Conservation (phyloP, 1,139 yeast genomes). For the Yamadazyma dushanensis region DNA sequence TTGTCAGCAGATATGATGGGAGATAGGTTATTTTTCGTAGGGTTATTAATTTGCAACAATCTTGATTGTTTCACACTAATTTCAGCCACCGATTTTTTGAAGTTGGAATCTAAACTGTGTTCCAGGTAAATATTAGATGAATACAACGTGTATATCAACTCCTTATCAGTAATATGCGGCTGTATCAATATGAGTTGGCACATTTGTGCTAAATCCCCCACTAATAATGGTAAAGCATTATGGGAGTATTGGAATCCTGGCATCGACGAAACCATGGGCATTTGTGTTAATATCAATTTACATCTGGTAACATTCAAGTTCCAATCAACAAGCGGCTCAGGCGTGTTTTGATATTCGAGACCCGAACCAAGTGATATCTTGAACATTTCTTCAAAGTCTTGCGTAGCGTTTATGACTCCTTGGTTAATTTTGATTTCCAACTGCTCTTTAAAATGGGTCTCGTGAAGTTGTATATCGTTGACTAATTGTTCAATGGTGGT, state of each 20-base stretch:
- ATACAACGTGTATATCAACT: conserved; percentile 41
- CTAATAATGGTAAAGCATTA: conserved; percentile 39
- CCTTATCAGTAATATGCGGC: conserved; percentile 45
- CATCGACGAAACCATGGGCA: conserved; percentile 41
- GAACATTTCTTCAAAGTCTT: conserved; percentile 30
- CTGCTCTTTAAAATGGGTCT: conserved; percentile 28
- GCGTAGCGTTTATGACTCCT: conserved; percentile 5
- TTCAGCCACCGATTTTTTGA: conserved; percentile 52
- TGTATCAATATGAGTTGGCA: conserved; percentile 44
- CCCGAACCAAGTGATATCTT: conserved; percentile 45
- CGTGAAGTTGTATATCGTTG: conserved; percentile 45
- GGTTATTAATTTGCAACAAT: conserved; percentile 39
- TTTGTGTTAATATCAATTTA: conserved; percentile 37
- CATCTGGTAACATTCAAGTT: conserved; percentile 49
- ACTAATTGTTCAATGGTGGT: conserved; percentile 48
- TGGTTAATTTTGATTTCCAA: conserved; percentile 7
- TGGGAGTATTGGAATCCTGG: conserved; percentile 38
- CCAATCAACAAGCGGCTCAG: conserved; percentile 48
- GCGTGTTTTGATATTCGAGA: conserved; percentile 40
- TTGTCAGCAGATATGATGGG: conserved; percentile 30
- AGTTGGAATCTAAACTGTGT: conserved; percentile 44
- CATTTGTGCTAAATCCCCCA: conserved; percentile 44
- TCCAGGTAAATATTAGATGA: conserved; percentile 48
- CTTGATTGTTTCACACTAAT: conserved; percentile 53
- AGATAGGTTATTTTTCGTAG: conserved; percentile 19